These are phyloP conservation scores for Moesziomyces parantarcticus DNA, from an alignment of 1,284 basidiomycete genomes.

Conservation along the genomic window DNA sequence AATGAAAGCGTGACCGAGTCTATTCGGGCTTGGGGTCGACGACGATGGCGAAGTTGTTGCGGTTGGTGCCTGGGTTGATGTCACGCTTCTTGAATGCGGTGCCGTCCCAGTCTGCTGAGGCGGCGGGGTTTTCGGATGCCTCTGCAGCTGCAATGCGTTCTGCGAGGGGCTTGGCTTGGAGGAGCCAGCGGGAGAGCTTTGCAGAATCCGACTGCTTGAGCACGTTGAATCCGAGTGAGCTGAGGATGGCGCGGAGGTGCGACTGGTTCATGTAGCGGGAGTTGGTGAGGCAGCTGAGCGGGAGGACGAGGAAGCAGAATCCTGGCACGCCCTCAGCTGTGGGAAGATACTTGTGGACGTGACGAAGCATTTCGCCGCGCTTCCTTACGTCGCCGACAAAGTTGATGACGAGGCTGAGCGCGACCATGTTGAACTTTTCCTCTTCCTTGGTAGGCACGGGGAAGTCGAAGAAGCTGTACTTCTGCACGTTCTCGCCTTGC, in stretches of 20 bases:
- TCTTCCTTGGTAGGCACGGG: slow-evolving; percentile 40
- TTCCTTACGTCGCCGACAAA: slow-evolving; percentile 68
- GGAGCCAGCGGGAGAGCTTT: slow-evolving; percentile 68
- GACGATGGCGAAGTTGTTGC: slow-evolving; percentile 69
- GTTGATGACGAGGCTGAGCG: slow-evolving; percentile 69
- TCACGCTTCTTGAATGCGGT: slow-evolving; percentile 66
- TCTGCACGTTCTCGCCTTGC: slow-evolving; percentile 64
- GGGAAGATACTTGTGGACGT: slow-evolving; percentile 60
- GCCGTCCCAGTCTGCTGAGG: slow-evolving; percentile 58
- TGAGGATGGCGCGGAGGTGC: slow-evolving; percentile 63
- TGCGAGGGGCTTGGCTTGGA: slow-evolving; percentile 34
- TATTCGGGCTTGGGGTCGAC: slow-evolving; percentile 31
- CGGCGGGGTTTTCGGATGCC: slow-evolving; percentile 15
- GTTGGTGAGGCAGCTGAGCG: slow-evolving; percentile 68
- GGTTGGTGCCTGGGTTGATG: slow-evolving; percentile 60
- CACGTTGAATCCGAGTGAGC: slow-evolving; percentile 66
- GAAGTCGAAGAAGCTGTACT: slow-evolving; percentile 68
- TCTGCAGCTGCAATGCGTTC: slow-evolving; percentile 15
- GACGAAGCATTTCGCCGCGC: slow-evolving; percentile 63
- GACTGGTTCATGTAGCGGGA: slow-evolving; percentile 68
- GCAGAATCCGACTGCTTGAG: slow-evolving; percentile 66
- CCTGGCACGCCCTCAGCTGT: slow-evolving; percentile 38
- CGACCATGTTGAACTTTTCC: slow-evolving; percentile 67
- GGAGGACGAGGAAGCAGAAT: slow-evolving; percentile 69
- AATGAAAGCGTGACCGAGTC: not conserved